These are phyloP conservation scores for Onygenales sp. DNA, from an alignment of 2,329 filamentous ascomycete genomes.

Conservation along the genomic window DNA sequence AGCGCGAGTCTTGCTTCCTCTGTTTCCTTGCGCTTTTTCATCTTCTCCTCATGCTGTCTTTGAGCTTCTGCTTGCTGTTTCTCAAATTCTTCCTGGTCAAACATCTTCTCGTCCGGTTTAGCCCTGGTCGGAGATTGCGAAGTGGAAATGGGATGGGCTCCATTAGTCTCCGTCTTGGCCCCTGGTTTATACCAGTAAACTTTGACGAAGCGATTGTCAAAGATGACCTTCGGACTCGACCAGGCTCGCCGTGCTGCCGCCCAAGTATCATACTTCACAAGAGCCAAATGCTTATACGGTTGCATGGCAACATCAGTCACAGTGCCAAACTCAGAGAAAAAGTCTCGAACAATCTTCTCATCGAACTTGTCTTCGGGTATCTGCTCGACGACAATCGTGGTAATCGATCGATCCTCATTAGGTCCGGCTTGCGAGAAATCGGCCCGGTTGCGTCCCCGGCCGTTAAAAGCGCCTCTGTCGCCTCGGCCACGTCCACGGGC, in stretches of 20 bases:
- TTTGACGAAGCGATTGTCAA: constrained; percentile 56
- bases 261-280: constrained; percentile 46
- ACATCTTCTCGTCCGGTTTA: constrained; percentile 29
- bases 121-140: not conserved
- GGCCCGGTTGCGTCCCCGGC: constrained; percentile 35
- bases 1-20: constrained; percentile 42
- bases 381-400: constrained; percentile 50
- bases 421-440: constrained; percentile 46
- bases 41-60: constrained; percentile 45
- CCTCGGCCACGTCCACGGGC: constrained; percentile 32
- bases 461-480: constrained; percentile 30
- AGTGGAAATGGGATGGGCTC: constrained; percentile 11
- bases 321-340: constrained; percentile 50
- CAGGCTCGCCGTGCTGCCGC: constrained; percentile 46
- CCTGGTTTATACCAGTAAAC: constrained; percentile 51
- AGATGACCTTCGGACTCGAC: constrained; percentile 52
- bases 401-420: constrained; percentile 43
- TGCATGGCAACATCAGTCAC: constrained; percentile 48
- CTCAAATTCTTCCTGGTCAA: constrained; percentile 46
- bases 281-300: constrained; percentile 42
- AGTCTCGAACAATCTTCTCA: constrained; percentile 44
- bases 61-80: constrained; percentile 49
- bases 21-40: constrained; percentile 42
- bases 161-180: constrained; percentile 22
- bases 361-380: constrained; percentile 50